A percentile compares a stretch with the other conserved stretches of the same genome.
Evolutionary conservation across 176 grass and related monocot genomes (phyloP).

Genomic region (Hordeum vulgare): DNA sequence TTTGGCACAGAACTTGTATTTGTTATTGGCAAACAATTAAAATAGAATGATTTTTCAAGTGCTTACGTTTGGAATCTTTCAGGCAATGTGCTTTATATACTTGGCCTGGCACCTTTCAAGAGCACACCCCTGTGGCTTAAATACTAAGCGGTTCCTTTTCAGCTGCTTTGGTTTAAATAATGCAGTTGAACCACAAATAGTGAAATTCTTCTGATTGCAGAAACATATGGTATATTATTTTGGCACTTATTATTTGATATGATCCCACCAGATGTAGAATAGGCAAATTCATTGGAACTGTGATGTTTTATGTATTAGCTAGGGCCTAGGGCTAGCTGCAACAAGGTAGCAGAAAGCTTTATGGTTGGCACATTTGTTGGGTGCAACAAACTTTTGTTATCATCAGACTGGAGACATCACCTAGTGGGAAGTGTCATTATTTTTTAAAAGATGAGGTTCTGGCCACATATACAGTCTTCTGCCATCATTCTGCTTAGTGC

Average conservation of each 20-base stretch:
- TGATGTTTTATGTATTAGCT: neutral
- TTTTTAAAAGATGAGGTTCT: neutral
- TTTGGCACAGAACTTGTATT: neutral
- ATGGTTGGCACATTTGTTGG: neutral
- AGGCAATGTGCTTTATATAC: constrained; percentile 12
- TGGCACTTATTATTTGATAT: constrained; percentile 21
- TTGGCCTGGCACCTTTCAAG: constrained; percentile 13
- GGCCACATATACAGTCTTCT: constrained; percentile 3
- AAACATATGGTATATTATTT: neutral
- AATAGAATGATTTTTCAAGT: constrained; percentile 3
- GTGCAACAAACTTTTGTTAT: constrained; percentile 2
- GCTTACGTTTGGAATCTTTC: constrained; percentile 31
- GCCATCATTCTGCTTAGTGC: neutral
- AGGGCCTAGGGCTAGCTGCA: constrained; percentile 3
- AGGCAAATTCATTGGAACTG: neutral
- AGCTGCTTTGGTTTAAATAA: constrained; percentile 1
- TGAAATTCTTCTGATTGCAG: neutral
- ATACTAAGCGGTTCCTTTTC: constrained; percentile 12
- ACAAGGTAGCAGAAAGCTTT: neutral
- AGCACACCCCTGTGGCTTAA: constrained; percentile 14
- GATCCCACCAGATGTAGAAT: constrained; percentile 20
- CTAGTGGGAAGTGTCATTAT: constrained; percentile 14
- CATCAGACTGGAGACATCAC: constrained; percentile 18
- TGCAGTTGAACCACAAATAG: neutral
- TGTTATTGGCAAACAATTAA: neutral